Evolutionary conservation across 2,329 filamentous ascomycete species (phyloP), one percentile per base, ranked within the genome.

Genomic region (Gliomastix tumulicola): DNA sequence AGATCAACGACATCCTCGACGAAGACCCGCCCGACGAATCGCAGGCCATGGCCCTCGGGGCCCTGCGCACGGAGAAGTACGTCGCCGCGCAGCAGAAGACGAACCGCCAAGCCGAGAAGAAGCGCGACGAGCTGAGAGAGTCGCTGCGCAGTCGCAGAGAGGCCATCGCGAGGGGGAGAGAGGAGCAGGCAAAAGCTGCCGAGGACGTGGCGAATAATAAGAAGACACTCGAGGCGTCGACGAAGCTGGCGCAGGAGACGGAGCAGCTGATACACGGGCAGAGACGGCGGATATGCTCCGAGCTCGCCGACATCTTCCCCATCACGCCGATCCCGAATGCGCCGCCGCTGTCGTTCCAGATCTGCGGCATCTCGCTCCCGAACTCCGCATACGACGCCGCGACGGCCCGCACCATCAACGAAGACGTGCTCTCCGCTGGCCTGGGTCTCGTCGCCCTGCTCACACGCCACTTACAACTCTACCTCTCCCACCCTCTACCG

Each of bases 231-330:
- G 54, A 63, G 1, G 62, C 73, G 1, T 79, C 76, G 11, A 68
- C 68, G 23, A 59, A 65, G 6, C 63, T 82, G 2, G 59, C 84
- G 1, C 65, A 68, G 5, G 60, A 70, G 33, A 79, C 75, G 0
- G 68, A 69, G 30, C 78, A 82, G 35, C 76, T 79, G 16, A 83
- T 88, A n/a, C 78, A 74, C 40, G 87, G 84, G n/a, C 92, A 97
- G 57, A 77, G 89, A 17, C 79, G 89, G 12, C 82, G 92, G 23
- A 86, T 97, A 38, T 89, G 88, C 56, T 82, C 92, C 46, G 88
- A 95, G 45, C 68, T 98, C 0, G 66, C 79, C 11, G 65, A 68
- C 19, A 85, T 96, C 39, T 96, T 89, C 53, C 80, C 84, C 5
- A 94, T 98, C 41, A 75, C 79, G 8, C 82, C 88, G 0, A 51